Evolutionary conservation across 192 early-diverging fungal species (phyloP).

Genomic region (Umbelopsis vinacea): DNA sequence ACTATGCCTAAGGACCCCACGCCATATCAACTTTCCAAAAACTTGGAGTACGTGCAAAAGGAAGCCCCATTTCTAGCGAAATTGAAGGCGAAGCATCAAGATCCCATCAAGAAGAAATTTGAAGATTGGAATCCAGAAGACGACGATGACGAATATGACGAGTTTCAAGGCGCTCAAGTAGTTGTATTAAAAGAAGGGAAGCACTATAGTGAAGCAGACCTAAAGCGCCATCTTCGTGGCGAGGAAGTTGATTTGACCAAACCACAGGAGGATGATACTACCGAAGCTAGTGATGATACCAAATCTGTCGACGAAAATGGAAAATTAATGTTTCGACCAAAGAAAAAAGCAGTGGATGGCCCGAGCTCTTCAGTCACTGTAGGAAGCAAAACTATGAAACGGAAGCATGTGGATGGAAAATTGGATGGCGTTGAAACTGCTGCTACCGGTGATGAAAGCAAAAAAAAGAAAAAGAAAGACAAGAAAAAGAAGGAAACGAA

Average conservation of each 20-base stretch:
- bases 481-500: conserved; percentile 30
- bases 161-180: conserved; percentile 41
- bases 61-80: conserved; percentile 37
- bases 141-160: conserved; percentile 43
- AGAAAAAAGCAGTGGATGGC: conserved; percentile 11
- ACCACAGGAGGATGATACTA: conserved; percentile 15
- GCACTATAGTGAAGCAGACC: conserved; percentile 7
- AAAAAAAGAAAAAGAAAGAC: conserved; percentile 28
- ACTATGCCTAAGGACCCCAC: conserved; percentile 29
- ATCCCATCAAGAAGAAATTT: conserved; percentile 31
- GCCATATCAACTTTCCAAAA: conserved; percentile 37
- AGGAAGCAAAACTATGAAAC: conserved; percentile 14
- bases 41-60: conserved; percentile 42
- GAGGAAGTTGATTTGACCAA: conserved; percentile 11
- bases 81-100: conserved; percentile 26
- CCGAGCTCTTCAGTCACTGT: not conserved
- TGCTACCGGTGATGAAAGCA: not conserved
- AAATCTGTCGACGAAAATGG: conserved; percentile 37
- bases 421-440: not conserved
- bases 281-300: conserved; percentile 1
- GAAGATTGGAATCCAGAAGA: conserved; percentile 34
- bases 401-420: conserved; percentile 22
- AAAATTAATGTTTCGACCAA: conserved; percentile 28
- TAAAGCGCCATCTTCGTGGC: conserved; percentile 10
- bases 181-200: conserved; percentile 31